Evolutionary conservation across 2,329 filamentous ascomycete genomes (phyloP), one percentile per base, ranked within the genome.

Genomic region (Arthrobotrys iridis): DNA sequence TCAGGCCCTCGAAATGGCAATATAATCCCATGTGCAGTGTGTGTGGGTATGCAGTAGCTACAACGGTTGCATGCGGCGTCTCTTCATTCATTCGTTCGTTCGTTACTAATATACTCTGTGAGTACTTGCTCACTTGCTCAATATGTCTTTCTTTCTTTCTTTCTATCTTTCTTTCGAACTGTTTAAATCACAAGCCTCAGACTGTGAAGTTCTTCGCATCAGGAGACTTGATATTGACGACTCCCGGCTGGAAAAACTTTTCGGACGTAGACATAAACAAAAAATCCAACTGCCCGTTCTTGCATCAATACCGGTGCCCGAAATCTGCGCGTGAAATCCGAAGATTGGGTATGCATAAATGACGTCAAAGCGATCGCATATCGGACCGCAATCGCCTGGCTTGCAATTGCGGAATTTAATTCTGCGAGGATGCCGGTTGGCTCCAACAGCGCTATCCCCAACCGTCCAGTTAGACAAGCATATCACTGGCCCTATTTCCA

Each of bases 341-440:
- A n/a, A n/a, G n/a, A n/a, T n/a, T n/a, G 35, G 11, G 10, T 13
- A 63, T 66, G 46, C 46, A 57, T 30, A 46, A 15, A 70, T 70
- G 65, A 70, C 65, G 65, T 70, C 65, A 70, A 70, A 62, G 55
- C 22, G 35, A 60, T 70, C 55, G 55, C 65, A 60, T 62, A 35
- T 70, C 65, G 65, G 65, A 62, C 65, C 65, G 65, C 33, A 52
- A 52, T 33, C 48, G 52, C 52, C 59, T 55, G 43, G 64, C 20
- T 64, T 35, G 60, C 60, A 64, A 8, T 7, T 50, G 11, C 11
- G n/a, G 20, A 52, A 52, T 52, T 35, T 35, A 52, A 33, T n/a
- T 41, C 45, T 65, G 55, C 18, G 10, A n/a, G n/a, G 43, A 18
- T 52, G 20, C 15, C 43, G 41, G 43, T 60, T 70, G 35, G 55